phyloP scores from a whole-genome alignment of 805 yeast species.

The Kuraishia molischiana region DNA sequence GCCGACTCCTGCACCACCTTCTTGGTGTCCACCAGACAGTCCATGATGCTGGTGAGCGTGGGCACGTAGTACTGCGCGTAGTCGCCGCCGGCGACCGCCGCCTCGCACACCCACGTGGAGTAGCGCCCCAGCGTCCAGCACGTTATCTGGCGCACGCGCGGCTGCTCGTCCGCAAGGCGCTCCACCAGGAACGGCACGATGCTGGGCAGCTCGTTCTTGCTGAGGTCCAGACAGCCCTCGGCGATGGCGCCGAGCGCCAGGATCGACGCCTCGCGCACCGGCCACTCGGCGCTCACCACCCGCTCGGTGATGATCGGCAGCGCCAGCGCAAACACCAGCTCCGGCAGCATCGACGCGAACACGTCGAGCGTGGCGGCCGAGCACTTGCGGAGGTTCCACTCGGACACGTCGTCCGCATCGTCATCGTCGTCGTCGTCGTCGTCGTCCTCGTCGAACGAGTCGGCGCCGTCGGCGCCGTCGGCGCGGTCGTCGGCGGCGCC shows the following conservation, averaged over 20 bases:
- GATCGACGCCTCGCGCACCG: constrained; percentile 85
- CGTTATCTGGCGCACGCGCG: constrained; percentile 84
- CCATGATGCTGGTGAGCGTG: constrained; percentile 67
- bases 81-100: constrained; percentile 50
- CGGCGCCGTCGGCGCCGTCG: constrained; percentile 15
- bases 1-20: constrained; percentile 96
- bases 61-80: constrained; percentile 65
- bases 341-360: constrained; percentile 59
- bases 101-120: constrained; percentile 70
- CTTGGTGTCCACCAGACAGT: constrained; percentile 69
- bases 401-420: constrained; percentile 55
- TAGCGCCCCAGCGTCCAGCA: constrained; percentile 95
- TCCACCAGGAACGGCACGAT: constrained; percentile 81
- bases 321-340: constrained; percentile 52
- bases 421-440: constrained; percentile 70
- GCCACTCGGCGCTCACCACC: constrained; percentile 71
- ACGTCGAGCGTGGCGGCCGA: constrained; percentile 89
- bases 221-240: constrained; percentile 71
- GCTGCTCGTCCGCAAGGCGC: constrained; percentile 61
- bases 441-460: constrained; percentile 39
- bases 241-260: constrained; percentile 94
- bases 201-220: constrained; percentile 64
- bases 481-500: constrained; percentile 12
- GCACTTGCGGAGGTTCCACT: constrained; percentile 91
- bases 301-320: constrained; percentile 71